These are phyloP conservation scores for Geranium incanum DNA, from an alignment of 441 rosid species.

Conservation along the genomic window DNA sequence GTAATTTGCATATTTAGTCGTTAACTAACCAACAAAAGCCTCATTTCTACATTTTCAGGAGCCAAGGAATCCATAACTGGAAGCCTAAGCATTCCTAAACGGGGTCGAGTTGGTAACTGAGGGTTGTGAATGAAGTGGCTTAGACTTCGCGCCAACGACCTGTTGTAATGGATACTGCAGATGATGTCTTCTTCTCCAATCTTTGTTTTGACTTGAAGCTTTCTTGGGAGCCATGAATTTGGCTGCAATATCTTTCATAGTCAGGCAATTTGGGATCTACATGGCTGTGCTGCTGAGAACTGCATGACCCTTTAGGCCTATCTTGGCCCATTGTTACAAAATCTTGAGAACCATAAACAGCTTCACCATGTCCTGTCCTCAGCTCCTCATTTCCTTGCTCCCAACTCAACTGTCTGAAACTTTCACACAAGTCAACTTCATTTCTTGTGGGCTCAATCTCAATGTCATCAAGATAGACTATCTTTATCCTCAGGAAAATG, in stretches of 20 bases:
- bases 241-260: slow-evolving; percentile 55
- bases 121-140: too few species aligned
- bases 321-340: slow-evolving; percentile 52
- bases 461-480: slow-evolving; percentile 43
- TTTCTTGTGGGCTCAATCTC: slow-evolving; percentile 23
- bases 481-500: slow-evolving; percentile 29
- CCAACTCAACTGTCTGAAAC: slow-evolving; percentile 13
- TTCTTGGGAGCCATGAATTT: slow-evolving; percentile 57
- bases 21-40: too few species aligned
- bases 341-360: slow-evolving; percentile 28
- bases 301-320: slow-evolving; percentile 37
- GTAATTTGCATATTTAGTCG: too few species aligned
- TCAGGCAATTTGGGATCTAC: slow-evolving; percentile 84
- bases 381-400: slow-evolving; percentile 15
- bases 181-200: too few species aligned
- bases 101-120: too few species aligned
- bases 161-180: too few species aligned
- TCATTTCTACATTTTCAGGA: too few species aligned
- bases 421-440: slow-evolving; percentile 16
- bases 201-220: slow-evolving; percentile 28
- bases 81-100: too few species aligned
- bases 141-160: too few species aligned
- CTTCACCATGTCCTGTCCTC: slow-evolving; percentile 22
- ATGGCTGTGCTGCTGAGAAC: slow-evolving; percentile 36
- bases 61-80: too few species aligned